Evolutionary conservation across 345 rosid genomes (phyloP).

Genomic region (Carallia pectinifolia): DNA sequence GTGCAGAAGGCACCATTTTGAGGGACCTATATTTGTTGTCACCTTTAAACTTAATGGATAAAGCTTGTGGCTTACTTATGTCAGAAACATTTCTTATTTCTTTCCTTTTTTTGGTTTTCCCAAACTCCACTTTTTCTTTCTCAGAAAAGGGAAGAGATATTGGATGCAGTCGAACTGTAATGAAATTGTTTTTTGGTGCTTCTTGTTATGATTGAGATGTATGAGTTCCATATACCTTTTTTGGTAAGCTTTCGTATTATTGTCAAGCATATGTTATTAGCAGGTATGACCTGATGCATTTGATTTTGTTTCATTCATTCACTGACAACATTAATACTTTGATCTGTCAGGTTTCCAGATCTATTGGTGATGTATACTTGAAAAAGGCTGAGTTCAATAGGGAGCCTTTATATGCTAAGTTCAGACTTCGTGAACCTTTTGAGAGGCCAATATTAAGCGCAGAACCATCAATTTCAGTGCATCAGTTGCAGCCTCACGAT

Average conservation of each 20-base stretch:
- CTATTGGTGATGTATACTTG: conserved; percentile 83
- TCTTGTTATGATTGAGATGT: too few relatives aligned
- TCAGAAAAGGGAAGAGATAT: too few relatives aligned
- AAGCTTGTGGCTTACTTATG: too few relatives aligned
- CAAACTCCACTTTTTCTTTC: too few relatives aligned
- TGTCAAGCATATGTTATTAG: neutral
- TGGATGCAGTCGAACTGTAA: too few relatives aligned
- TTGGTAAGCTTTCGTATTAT: neutral
- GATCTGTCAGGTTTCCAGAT: conserved; percentile 62
- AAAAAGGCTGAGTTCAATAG: conserved; percentile 79
- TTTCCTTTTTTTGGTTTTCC: too few relatives aligned
- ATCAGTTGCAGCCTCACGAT: conserved; percentile 62
- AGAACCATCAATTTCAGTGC: conserved; percentile 68
- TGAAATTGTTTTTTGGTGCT: too few relatives aligned
- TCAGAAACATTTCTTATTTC: too few relatives aligned
- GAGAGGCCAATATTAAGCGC: conserved; percentile 65
- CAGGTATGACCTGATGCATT: conserved; percentile 8
- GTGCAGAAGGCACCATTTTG: too few relatives aligned
- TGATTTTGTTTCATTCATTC: neutral
- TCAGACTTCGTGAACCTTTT: conserved; percentile 67
- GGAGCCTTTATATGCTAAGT: conserved; percentile 68
- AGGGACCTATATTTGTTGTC: too few relatives aligned
- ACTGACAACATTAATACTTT: conserved; percentile 7
- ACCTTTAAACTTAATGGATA: too few relatives aligned
- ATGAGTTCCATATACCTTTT: too few relatives aligned